Evolutionary conservation across 1,284 basidiomycete genomes (phyloP), one percentile per base, ranked within the genome.

Genomic region (Amylostereum areolatum): DNA sequence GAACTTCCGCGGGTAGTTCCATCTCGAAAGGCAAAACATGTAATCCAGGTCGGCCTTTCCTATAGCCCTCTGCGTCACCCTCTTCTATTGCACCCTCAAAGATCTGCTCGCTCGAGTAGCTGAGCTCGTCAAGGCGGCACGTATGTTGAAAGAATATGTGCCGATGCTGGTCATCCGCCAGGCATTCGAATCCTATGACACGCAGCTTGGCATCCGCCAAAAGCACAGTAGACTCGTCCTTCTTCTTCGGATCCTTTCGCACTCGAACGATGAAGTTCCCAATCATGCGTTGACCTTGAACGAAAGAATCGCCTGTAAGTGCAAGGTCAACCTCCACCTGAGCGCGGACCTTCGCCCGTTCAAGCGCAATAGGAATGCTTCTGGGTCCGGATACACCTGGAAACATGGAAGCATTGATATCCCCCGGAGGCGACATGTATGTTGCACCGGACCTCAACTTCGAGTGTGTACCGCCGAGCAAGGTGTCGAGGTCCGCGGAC

Each of bases 141-240:
- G 86, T 80, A 58, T 83, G 82, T 58, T 93, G 90, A 65, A 92
- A 94, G 69, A 97, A 96, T 18, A 88, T 85, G 63, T 92, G 84
- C n/a, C 87, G 74, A 2, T 79, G 70, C 47, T 79, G 72, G 52
- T 78, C 73, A 35, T 77, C 72, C 0, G 80, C 72, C 45, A 89
- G 74, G 51, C 78, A 83, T 68, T 97, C 94, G 61, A 93, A 96
- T 1, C 94, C 94, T 45, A 97, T 78, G 11, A 96, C 75, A 36
- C 92, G 77, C 33, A 96, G 69, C 69, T 94, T 96, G 4, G 85
- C 91, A 46, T 80, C 83, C 28, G 84, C 84, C 5, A 97, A 71
- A 53, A 83, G 72, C 3, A 96, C 65, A 27, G 77, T 73, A 0
- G 75, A 67, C 52, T 85, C 81, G n/a, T n/a, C n/a, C n/a, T n/a